Percentiles rank a stretch among this genome's conserved stretches.
phyloP scores from a whole-genome alignment of 352 stramenopile species.

The Pythium aquatile region DNA sequence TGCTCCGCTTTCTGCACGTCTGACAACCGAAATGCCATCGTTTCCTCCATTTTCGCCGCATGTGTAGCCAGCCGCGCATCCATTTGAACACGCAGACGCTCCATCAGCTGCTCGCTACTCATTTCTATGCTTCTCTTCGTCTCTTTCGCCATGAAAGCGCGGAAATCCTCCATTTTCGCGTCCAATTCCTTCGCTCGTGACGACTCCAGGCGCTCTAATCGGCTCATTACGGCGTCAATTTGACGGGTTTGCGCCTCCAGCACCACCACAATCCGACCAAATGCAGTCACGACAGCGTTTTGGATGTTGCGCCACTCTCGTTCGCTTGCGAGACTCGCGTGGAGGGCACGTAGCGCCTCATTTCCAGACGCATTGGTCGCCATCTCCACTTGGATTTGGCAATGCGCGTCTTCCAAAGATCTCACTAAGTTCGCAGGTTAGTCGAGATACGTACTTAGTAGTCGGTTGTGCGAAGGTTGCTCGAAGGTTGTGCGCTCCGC shows the following conservation, averaged over 20 bases:
- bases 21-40: background rate
- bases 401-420: slow-evolving; percentile 13
- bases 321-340: slow-evolving; percentile 36
- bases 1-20: background rate
- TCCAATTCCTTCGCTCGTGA: background rate
- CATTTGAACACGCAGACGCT: slow-evolving; percentile 10
- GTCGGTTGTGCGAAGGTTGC: slow-evolving; percentile 8
- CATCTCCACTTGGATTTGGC: background rate
- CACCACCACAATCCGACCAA: slow-evolving; percentile 39
- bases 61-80: slow-evolving; percentile 11
- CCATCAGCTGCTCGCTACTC: slow-evolving; percentile 6
- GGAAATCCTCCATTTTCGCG: background rate
- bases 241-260: slow-evolving; percentile 36
- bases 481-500: slow-evolving; percentile 17
- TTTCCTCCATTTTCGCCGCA: slow-evolving; percentile 1
- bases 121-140: background rate
- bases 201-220: slow-evolving; percentile 20
- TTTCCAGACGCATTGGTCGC: background rate
- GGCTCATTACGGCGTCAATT: slow-evolving; percentile 19
- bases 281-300: slow-evolving; percentile 38
- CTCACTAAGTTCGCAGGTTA: slow-evolving; percentile 10
- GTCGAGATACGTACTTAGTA: slow-evolving; percentile 9
- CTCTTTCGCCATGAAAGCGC: background rate
- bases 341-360: slow-evolving; percentile 15
- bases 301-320: slow-evolving; percentile 71